A percentile compares a stretch with the other conserved stretches of the same genome.
These are phyloP conservation scores for Tetracladium setigerum DNA, from an alignment of 495 filamentous ascomycete genomes.

Conservation along the genomic window DNA sequence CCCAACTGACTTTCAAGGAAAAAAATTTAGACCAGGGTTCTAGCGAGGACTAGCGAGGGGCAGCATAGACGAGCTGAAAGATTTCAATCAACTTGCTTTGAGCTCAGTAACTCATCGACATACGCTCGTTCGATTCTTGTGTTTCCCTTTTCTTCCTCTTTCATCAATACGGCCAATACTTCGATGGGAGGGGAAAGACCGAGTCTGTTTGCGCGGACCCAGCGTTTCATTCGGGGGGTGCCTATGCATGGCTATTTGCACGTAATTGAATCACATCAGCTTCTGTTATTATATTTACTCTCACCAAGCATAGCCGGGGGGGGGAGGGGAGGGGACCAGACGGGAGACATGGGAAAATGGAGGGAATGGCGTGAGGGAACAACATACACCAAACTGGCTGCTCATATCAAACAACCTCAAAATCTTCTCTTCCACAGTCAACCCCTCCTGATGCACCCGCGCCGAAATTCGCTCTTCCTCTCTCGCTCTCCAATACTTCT, in stretches of 20 bases:
- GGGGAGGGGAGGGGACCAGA: not conserved
- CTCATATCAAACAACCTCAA: constrained; percentile 83
- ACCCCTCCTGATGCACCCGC: constrained; percentile 61
- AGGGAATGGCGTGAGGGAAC: not conserved
- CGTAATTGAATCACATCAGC: constrained; percentile 1
- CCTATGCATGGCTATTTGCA: constrained; percentile 74
- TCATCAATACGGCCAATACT: constrained; percentile 78
- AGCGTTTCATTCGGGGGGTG: constrained; percentile 71
- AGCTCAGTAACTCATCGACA: constrained; percentile 72
- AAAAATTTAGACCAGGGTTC: too few relatives aligned
- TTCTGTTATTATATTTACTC: constrained; percentile 4
- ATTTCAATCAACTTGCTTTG: constrained; percentile 25
- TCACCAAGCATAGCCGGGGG: constrained; percentile 4
- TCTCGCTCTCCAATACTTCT: constrained; percentile 62
- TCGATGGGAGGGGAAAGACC: constrained; percentile 82
- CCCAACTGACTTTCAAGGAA: too few relatives aligned
- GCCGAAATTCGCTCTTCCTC: constrained; percentile 52
- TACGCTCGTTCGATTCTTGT: constrained; percentile 52
- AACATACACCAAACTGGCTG: constrained; percentile 79
- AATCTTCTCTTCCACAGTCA: constrained; percentile 74
- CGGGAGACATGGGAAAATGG: not conserved
- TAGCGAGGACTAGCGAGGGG: too few relatives aligned
- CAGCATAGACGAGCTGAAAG: too few relatives aligned
- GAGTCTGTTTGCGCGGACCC: constrained; percentile 75
- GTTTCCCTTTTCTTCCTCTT: constrained; percentile 52